These are phyloP conservation scores for Mycena venus DNA, from an alignment of 768 basidiomycete genomes.

Conservation along the genomic window DNA sequence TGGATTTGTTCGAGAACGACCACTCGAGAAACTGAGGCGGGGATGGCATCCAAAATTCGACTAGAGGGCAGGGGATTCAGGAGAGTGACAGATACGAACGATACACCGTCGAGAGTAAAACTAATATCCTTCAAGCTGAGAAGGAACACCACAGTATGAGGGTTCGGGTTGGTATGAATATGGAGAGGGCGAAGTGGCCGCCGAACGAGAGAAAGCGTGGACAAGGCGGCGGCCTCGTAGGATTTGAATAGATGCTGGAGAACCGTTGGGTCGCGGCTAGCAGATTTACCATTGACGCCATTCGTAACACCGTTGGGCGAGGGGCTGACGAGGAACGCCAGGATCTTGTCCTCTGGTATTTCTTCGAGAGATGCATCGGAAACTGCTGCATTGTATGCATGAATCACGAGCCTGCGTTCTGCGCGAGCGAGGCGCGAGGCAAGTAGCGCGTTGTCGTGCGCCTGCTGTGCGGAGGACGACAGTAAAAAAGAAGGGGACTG, in stretches of 20 bases:
- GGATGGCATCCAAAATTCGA: constrained; percentile 70
- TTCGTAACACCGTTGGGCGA: constrained; percentile 28
- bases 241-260: constrained; percentile 57
- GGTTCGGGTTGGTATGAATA: constrained; percentile 64
- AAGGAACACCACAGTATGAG: constrained; percentile 78
- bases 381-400: constrained; percentile 75
- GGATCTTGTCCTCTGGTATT: constrained; percentile 70
- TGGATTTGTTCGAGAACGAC: constrained; percentile 87
- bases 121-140: constrained; percentile 67
- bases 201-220: constrained; percentile 73
- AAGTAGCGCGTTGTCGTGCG: constrained; percentile 91
- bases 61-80: constrained; percentile 79
- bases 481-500: constrained; percentile 86
- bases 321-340: constrained; percentile 67
- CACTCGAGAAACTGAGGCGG: constrained; percentile 73
- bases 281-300: constrained; percentile 27
- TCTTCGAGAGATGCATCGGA: constrained; percentile 59
- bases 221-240: constrained; percentile 78
- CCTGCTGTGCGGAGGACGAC: constrained; percentile 82
- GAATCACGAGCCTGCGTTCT: constrained; percentile 84
- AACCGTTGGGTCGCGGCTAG: constrained; percentile 18
- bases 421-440: constrained; percentile 83
- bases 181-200: constrained; percentile 71
- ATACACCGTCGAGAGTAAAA: constrained; percentile 66
- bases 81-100: constrained; percentile 75